Percentiles rank a stretch among this genome's conserved stretches.
These are phyloP conservation scores for Aspergillus persii DNA, from an alignment of 2,329 filamentous ascomycete genomes.

Conservation along the genomic window DNA sequence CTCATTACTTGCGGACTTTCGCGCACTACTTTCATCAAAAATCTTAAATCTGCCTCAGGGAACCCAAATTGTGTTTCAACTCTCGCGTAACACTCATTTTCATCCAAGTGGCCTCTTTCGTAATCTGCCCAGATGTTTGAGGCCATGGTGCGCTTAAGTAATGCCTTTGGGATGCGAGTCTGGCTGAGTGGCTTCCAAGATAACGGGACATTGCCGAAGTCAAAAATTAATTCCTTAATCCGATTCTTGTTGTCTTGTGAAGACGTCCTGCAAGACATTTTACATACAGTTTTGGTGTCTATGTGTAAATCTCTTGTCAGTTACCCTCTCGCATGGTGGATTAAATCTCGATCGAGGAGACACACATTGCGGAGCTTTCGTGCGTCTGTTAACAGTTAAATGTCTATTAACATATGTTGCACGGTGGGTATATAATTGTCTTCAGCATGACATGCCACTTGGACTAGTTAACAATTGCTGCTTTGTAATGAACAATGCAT, in stretches of 20 bases:
- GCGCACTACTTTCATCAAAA: neutral
- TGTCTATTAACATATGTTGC: too few species aligned
- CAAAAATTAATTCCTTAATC: neutral
- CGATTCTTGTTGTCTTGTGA: neutral
- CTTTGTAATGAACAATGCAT: too few species aligned
- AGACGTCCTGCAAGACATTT: too few species aligned
- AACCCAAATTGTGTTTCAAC: neutral
- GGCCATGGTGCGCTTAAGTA: neutral
- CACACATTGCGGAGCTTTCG: too few species aligned
- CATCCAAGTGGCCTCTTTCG: neutral
- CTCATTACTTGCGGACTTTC: neutral
- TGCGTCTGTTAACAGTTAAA: too few species aligned
- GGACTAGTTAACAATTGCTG: too few species aligned
- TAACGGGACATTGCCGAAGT: neutral
- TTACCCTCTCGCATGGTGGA: too few species aligned
- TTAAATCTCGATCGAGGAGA: too few species aligned
- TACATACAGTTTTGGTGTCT: too few species aligned
- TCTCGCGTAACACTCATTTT: neutral
- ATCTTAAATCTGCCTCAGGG: neutral
- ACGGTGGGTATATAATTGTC: too few species aligned
- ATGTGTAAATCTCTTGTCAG: too few species aligned
- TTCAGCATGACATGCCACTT: too few species aligned
- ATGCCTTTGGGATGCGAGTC: neutral
- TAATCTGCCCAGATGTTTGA: neutral
- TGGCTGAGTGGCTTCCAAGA: neutral